A percentile compares a stretch with the other conserved stretches of the same genome.
Conservation (phyloP, 345 rosid species). For the Boechera retrofracta region DNA sequence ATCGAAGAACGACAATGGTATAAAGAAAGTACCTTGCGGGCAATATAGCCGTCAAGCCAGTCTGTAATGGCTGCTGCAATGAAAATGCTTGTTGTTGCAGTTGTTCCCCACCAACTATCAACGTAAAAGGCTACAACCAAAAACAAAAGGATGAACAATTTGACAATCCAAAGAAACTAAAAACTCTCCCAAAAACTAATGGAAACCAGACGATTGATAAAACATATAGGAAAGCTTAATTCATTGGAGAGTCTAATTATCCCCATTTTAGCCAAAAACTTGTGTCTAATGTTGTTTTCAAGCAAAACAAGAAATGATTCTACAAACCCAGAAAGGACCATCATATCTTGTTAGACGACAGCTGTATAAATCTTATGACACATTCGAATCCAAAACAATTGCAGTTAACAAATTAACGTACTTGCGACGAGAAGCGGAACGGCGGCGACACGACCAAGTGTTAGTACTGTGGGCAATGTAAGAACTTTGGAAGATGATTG, state of each 20-base stretch:
- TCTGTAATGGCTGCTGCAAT: slow-evolving; percentile 92
- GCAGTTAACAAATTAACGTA: slow-evolving; percentile 38
- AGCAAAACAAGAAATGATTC: slow-evolving; percentile 4
- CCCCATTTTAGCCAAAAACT: no score
- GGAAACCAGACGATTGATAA: no score
- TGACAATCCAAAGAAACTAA: background rate
- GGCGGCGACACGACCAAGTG: slow-evolving; percentile 91
- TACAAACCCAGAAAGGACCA: background rate
- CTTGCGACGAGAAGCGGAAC: slow-evolving; percentile 85
- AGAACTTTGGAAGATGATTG: slow-evolving; percentile 60
- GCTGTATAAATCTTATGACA: background rate
- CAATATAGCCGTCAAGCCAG: slow-evolving; percentile 99
- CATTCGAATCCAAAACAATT: background rate
- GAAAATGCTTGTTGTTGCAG: slow-evolving; percentile 88
- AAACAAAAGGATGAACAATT: slow-evolving; percentile 22
- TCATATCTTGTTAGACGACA: background rate
- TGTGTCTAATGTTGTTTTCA: background rate
- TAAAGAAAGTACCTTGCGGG: slow-evolving; percentile 70
- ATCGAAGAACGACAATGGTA: slow-evolving; percentile 7
- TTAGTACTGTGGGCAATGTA: slow-evolving; percentile 86
- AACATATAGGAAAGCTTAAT: no score
- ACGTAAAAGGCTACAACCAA: slow-evolving; percentile 67
- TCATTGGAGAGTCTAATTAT: no score
- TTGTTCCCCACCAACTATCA: slow-evolving; percentile 89
- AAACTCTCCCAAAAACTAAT: background rate